Conservation (phyloP, 1,139 yeast species). For the Lodderomyces parapsilosis region DNA sequence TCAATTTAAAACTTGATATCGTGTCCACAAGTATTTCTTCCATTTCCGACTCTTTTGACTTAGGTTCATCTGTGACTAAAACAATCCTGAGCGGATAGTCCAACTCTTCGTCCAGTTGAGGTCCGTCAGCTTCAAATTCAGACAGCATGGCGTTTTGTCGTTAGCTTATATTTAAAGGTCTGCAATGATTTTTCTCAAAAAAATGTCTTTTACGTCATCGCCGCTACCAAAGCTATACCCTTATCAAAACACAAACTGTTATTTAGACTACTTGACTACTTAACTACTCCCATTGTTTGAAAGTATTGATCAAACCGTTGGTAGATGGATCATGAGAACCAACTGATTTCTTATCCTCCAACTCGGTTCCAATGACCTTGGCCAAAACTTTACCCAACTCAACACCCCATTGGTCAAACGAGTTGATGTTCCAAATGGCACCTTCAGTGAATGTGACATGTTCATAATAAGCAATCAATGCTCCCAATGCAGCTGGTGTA, state of each 20-base stretch:
- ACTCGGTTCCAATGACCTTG: constrained; percentile 88
- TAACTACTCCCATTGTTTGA: constrained; percentile 74
- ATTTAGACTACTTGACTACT: too few species aligned
- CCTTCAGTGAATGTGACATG: constrained; percentile 97
- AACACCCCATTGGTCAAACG: constrained; percentile 99
- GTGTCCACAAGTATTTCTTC: constrained; percentile 50
- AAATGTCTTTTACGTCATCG: constrained; percentile 9
- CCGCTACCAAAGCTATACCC: neutral
- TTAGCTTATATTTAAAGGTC: too few species aligned
- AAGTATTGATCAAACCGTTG: constrained; percentile 88
- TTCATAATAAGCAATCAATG: constrained; percentile 96
- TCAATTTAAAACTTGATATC: constrained; percentile 46
- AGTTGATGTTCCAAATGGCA: constrained; percentile 98
- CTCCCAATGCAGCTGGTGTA: constrained; percentile 94
- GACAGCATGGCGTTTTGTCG: constrained; percentile 9
- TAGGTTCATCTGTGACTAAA: constrained; percentile 34
- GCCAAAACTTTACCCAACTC: constrained; percentile 98
- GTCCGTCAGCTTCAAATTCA: constrained; percentile 9
- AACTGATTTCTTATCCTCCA: constrained; percentile 59
- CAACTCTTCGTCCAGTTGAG: constrained; percentile 24
- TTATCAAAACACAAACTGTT: too few species aligned
- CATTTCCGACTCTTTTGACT: constrained; percentile 29
- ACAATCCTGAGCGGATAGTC: constrained; percentile 46
- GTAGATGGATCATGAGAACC: constrained; percentile 85
- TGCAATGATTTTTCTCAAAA: too few species aligned